Percentiles rank a stretch among this genome's conserved stretches.
Evolutionary conservation across 2,329 filamentous ascomycete species (phyloP).

Genomic region (Penicillium palitans): DNA sequence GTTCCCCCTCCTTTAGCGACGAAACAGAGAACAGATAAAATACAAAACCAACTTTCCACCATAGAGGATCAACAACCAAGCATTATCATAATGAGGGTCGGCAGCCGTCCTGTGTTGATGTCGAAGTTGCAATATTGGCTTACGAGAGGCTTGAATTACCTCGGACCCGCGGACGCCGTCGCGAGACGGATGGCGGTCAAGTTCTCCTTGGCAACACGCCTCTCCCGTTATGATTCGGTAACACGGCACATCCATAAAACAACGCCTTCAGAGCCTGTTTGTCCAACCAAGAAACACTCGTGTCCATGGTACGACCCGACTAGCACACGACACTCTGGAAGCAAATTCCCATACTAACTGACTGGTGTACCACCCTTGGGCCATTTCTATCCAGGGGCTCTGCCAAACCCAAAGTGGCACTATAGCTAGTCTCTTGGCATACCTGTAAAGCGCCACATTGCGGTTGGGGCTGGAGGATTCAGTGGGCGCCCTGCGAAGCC

Average conservation of each 20-base stretch:
- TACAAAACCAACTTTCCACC: background rate
- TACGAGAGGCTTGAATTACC: background rate
- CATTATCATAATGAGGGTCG: background rate
- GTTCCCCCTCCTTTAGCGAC: background rate
- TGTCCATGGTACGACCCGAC: background rate
- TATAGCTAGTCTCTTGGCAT: background rate
- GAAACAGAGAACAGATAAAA: background rate
- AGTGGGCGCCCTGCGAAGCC: background rate
- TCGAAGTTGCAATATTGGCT: background rate
- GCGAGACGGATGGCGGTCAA: background rate
- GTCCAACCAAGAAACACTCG: background rate
- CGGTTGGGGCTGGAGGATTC: background rate
- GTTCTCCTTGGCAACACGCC: conserved; percentile 7
- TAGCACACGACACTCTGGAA: background rate
- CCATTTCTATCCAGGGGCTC: background rate
- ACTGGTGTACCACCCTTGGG: background rate
- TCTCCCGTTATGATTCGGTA: conserved; percentile 4
- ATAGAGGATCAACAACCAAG: background rate
- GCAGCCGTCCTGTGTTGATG: background rate
- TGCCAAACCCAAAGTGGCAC: background rate
- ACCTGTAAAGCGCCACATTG: background rate
- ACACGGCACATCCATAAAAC: background rate
- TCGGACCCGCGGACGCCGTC: background rate
- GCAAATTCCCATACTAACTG: background rate
- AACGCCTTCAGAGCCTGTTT: background rate